Evolutionary conservation across 768 basidiomycete species (phyloP).

Genomic region (Tylopilus cervinicoccineus): DNA sequence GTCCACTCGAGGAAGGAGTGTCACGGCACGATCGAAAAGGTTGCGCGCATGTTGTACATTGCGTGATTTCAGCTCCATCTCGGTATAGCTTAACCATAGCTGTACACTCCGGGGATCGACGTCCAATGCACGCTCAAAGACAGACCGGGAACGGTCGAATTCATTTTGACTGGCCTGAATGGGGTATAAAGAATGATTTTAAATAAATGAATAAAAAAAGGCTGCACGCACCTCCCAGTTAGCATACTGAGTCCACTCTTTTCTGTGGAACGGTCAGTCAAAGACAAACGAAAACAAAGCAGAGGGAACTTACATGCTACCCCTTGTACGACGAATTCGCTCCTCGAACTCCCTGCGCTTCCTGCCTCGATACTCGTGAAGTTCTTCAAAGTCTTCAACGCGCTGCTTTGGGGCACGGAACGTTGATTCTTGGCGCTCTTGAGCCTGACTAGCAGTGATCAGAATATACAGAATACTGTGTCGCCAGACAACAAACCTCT

Average conservation of each 20-base stretch:
- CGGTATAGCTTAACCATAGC: slow-evolving; percentile 91
- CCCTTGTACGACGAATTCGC: slow-evolving; percentile 71
- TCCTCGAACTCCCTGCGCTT: slow-evolving; percentile 96
- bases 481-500: slow-evolving; percentile 51
- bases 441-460: slow-evolving; percentile 53
- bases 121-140: slow-evolving; percentile 95
- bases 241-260: slow-evolving; percentile 85
- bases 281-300: neutral
- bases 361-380: slow-evolving; percentile 85
- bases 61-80: slow-evolving; percentile 97
- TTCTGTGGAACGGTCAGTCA: slow-evolving; percentile 39
- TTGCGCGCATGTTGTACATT: slow-evolving; percentile 98
- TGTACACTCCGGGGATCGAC: slow-evolving; percentile 88
- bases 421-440: slow-evolving; percentile 93
- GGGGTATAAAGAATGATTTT: slow-evolving; percentile 1
- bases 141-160: slow-evolving; percentile 89
- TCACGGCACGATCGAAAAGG: slow-evolving; percentile 95
- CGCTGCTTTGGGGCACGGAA: slow-evolving; percentile 92
- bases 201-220: neutral
- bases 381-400: slow-evolving; percentile 92
- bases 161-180: slow-evolving; percentile 89
- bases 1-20: slow-evolving; percentile 92
- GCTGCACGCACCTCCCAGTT: slow-evolving; percentile 67
- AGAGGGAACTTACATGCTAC: slow-evolving; percentile 61
- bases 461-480: neutral